Evolutionary conservation across 179 eudicot species (phyloP).

Genomic region (Corrigiola litoralis): DNA sequence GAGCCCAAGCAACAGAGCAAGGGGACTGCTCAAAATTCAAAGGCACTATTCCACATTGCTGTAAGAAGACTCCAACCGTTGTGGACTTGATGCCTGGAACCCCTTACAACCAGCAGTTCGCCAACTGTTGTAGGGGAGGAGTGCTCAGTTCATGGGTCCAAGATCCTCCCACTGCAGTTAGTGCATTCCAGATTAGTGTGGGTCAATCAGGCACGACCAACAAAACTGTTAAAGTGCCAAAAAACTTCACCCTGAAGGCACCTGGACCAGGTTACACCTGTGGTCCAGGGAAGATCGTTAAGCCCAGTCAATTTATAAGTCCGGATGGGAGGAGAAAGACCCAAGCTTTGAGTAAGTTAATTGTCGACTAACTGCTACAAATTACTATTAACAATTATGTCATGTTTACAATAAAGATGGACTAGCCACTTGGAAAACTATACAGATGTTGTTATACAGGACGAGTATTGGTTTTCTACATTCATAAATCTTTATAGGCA

Average conservation of each 20-base stretch:
- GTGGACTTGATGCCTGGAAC: conserved; percentile 65
- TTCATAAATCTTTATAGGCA: background rate
- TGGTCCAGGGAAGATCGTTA: conserved; percentile 59
- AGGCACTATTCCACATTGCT: conserved; percentile 55
- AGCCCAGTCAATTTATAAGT: conserved; percentile 40
- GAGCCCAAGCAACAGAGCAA: conserved; percentile 63
- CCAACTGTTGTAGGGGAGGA: conserved; percentile 81
- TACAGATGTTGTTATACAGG: background rate
- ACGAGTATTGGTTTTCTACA: background rate
- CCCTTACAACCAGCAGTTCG: conserved; percentile 67
- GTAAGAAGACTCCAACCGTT: conserved; percentile 51
- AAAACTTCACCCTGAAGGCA: conserved; percentile 60
- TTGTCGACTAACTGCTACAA: background rate
- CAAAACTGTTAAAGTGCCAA: conserved; percentile 60
- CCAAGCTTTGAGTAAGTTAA: conserved; percentile 66
- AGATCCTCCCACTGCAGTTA: conserved; percentile 46
- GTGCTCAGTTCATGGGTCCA: conserved; percentile 62
- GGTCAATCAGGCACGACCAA: conserved; percentile 65
- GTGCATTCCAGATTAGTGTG: conserved; percentile 63
- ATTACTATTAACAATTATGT: background rate
- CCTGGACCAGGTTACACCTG: conserved; percentile 77
- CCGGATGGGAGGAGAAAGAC: conserved; percentile 61
- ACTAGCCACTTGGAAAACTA: background rate
- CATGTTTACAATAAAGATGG: background rate
- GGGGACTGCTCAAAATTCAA: conserved; percentile 72